Evolutionary conservation across 768 basidiomycete species (phyloP).

Genomic region (Lentinula raphanica): DNA sequence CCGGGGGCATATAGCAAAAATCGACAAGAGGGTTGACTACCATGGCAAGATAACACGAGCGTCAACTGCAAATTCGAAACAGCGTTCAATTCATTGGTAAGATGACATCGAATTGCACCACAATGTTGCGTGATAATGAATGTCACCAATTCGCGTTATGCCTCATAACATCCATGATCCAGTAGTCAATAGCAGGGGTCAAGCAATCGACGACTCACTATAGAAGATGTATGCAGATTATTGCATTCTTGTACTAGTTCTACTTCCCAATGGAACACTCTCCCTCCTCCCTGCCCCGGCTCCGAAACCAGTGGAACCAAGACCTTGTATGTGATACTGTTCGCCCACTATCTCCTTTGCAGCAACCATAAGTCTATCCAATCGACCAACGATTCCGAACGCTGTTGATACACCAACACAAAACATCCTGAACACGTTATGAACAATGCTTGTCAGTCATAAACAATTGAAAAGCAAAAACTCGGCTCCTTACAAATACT

Average conservation of each 20-base stretch:
- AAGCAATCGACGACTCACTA: neutral
- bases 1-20: neutral
- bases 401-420: constrained; percentile 71
- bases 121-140: neutral
- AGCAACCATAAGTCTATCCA: constrained; percentile 76
- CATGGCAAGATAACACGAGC: too few relatives aligned
- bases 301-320: constrained; percentile 28
- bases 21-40: neutral
- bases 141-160: too few relatives aligned
- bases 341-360: constrained; percentile 85
- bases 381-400: constrained; percentile 60
- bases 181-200: too few relatives aligned
- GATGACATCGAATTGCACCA: neutral
- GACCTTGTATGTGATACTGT: constrained; percentile 77
- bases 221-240: neutral
- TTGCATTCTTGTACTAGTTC: constrained; percentile 18
- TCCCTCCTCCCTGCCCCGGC: constrained; percentile 16
- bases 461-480: neutral
- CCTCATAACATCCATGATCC: too few relatives aligned
- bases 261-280: constrained; percentile 26
- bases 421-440: constrained; percentile 41
- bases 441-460: neutral
- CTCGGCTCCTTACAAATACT: constrained; percentile 65
- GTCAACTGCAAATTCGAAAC: too few relatives aligned
- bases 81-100: neutral